Evolutionary conservation across 2,329 filamentous ascomycete genomes (phyloP).

Genomic region (Madurella mycetomatis): DNA sequence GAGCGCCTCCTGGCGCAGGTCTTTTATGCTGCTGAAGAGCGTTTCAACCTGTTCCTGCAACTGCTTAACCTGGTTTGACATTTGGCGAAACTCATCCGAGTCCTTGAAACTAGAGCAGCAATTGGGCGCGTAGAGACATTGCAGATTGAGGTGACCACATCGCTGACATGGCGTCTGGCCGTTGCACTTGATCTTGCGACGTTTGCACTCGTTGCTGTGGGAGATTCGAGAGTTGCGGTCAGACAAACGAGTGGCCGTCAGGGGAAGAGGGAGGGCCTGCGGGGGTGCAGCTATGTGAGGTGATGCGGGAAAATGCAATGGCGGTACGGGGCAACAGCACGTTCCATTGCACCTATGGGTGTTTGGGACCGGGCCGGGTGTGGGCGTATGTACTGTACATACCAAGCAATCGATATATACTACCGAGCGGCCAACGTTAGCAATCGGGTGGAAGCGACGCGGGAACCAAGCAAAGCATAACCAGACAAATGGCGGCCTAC

Average conservation of each 20-base stretch:
- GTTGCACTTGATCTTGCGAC: slow-evolving; percentile 73
- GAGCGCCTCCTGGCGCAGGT: slow-evolving; percentile 55
- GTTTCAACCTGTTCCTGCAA: slow-evolving; percentile 82
- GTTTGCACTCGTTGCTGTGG: slow-evolving; percentile 65
- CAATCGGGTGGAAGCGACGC: not conserved
- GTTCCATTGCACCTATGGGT: too few species aligned
- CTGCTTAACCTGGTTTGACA: slow-evolving; percentile 67
- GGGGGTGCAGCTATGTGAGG: not conserved
- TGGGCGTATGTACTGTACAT: too few species aligned
- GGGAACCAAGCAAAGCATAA: not conserved
- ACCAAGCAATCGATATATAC: slow-evolving; percentile 62
- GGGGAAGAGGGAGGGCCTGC: not conserved
- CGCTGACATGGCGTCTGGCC: slow-evolving; percentile 64
- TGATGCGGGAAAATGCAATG: not conserved
- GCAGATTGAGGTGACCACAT: slow-evolving; percentile 63
- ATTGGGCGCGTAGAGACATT: slow-evolving; percentile 63
- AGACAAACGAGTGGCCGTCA: not conserved
- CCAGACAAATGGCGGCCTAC: slow-evolving; percentile 35
- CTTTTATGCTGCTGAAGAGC: slow-evolving; percentile 67
- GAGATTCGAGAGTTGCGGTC: slow-evolving; percentile 3
- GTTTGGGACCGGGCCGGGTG: too few species aligned
- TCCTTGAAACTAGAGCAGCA: slow-evolving; percentile 80
- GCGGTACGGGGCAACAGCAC: too few species aligned
- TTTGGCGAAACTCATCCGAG: slow-evolving; percentile 81
- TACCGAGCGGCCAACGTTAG: slow-evolving; percentile 22